A percentile compares a stretch with the other conserved stretches of the same genome.
Evolutionary conservation across 1,284 basidiomycete species (phyloP).

Genomic region (Boletellus sp.): DNA sequence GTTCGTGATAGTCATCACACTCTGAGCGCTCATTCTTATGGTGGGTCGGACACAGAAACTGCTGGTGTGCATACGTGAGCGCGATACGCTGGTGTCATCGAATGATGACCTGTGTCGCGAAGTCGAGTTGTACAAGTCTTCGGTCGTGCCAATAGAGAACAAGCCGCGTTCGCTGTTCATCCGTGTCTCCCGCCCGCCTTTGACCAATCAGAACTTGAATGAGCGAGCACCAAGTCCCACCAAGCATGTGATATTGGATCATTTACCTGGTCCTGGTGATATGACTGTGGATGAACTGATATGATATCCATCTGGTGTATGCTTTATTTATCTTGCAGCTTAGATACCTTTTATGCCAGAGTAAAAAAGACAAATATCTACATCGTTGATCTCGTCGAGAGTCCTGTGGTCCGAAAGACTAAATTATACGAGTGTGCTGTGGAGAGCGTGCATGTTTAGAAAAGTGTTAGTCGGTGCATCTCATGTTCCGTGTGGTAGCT

Average conservation of each 20-base stretch:
- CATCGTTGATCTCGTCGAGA: too few species aligned
- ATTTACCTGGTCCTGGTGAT: slow-evolving; percentile 38
- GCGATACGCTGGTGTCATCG: slow-evolving; percentile 45
- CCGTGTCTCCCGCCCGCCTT: slow-evolving; percentile 53
- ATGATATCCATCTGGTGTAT: slow-evolving; percentile 24
- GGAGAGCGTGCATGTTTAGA: not conserved
- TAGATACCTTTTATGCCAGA: too few species aligned
- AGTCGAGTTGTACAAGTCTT: slow-evolving; percentile 67
- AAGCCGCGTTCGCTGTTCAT: slow-evolving; percentile 65
- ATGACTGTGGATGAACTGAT: slow-evolving; percentile 61
- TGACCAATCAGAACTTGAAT: slow-evolving; percentile 47
- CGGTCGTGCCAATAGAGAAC: slow-evolving; percentile 49
- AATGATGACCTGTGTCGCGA: slow-evolving; percentile 59
- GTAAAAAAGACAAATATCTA: too few species aligned
- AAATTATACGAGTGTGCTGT: too few species aligned
- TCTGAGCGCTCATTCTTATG: not conserved
- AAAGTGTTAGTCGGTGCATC: slow-evolving; percentile 9
- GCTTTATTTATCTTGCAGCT: slow-evolving; percentile 14
- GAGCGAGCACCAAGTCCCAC: slow-evolving; percentile 16
- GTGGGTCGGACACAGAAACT: slow-evolving; percentile 50
- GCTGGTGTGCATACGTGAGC: slow-evolving; percentile 49
- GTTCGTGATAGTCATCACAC: slow-evolving; percentile 35
- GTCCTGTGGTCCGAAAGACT: too few species aligned
- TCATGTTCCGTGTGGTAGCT: slow-evolving; percentile 13
- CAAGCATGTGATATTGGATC: slow-evolving; percentile 19